Evolutionary conservation across 768 basidiomycete species (phyloP).

Genomic region (Hericium erinaceus): DNA sequence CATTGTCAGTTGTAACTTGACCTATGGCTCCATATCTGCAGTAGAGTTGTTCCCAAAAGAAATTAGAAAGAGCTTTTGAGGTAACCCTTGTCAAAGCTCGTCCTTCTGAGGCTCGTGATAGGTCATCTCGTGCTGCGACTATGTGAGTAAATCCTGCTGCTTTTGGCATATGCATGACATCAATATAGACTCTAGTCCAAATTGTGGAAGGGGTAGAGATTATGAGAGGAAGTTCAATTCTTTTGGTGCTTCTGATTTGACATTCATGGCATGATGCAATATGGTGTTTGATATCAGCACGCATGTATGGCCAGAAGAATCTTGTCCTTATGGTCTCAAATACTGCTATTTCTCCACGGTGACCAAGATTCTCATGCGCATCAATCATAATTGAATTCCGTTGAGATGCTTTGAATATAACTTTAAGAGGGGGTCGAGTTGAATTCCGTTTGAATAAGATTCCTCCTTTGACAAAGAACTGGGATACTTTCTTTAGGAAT

Average conservation of each 20-base stretch:
- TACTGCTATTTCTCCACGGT: not conserved
- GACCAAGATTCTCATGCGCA: not conserved
- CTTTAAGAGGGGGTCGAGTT: not conserved
- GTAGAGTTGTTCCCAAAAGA: not conserved
- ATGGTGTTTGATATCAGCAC: not conserved
- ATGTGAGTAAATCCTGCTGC: not conserved
- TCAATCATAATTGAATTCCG: not conserved
- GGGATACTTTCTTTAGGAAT: not conserved
- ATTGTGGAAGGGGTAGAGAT: not conserved
- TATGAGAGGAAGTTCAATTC: not conserved
- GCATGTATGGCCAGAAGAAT: not conserved
- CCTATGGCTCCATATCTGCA: not conserved
- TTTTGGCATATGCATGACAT: not conserved
- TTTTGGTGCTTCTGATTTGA: not conserved
- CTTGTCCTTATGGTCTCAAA: no score
- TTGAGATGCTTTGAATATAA: not conserved
- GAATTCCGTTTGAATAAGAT: not conserved
- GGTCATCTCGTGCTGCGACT: not conserved
- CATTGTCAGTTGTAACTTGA: not conserved
- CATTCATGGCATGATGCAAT: not conserved
- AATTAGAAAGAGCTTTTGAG: not conserved
- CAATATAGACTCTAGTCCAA: not conserved
- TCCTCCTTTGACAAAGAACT: not conserved
- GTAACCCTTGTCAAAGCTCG: not conserved
- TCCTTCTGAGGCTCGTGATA: not conserved